Base-by-base conservation (phyloP, 805 yeast genomes). In the Metschnikowia sp. region DNA sequence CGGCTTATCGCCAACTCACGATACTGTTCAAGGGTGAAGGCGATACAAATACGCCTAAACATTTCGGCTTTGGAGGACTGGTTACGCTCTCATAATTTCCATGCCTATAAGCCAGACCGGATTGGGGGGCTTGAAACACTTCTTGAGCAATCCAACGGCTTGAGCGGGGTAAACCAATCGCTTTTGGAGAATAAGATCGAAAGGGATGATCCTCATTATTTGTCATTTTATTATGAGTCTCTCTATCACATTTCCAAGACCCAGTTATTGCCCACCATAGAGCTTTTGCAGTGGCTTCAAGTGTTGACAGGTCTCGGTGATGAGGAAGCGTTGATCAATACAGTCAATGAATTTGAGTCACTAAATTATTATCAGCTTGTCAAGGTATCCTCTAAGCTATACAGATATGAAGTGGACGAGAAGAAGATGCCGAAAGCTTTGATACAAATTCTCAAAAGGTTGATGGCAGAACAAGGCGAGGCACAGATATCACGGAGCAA, bases 11-110 rank as follows among this genome's bases (percentile, higher is more conserved):
- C 81, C 18, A 82, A 79, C 52, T 81, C 86, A 30, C 86, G 80
- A 56, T 85, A 85, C 55, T 74, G 86, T 42, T 81, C 96, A 0
- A 77, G 99, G 49, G 77, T 88, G 0, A 80, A 84, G 52, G 98
- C 97, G 0, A 81, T 94, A 66, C 98, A 94, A 62, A 84, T 94
- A 39, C 74, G 97, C 46, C 76, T 94, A 45, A 94, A 94, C 58
- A 59, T 94, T 9, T 89, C 97, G 0, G 78, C 86, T 5, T 68
- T 94, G 38, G 97, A 94, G 65, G 97, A 94, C 60, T 94, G 99
- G 99, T 78, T 92, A 30, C 78, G 96, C 50, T 74, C 80, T 6
- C 85, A 83, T 55, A 81, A 82, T 57, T 70, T 77, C 54, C 72
- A 73, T 29, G 79, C 63, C 4, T 60, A 49, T 39, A 58, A 56